Evolutionary conservation across 2,329 filamentous ascomycete species (phyloP).

Genomic region (Stachybotrys elegans): DNA sequence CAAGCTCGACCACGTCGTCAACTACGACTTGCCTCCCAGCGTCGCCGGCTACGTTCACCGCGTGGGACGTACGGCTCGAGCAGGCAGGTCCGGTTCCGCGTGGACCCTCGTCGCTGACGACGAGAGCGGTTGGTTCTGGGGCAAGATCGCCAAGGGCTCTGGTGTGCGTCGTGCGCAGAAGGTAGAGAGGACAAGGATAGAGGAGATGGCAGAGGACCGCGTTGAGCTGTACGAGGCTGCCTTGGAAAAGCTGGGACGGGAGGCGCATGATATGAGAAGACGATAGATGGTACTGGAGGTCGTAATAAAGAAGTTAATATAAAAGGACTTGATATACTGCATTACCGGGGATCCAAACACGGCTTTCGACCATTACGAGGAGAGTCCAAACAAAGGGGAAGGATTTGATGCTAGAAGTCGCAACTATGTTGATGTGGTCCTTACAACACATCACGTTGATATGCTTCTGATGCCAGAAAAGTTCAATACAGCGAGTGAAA

Average conservation of each 20-base stretch:
- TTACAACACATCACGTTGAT: too few species aligned
- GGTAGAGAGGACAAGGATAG: constrained; percentile 44
- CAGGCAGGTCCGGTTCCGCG: constrained; percentile 67
- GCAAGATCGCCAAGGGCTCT: constrained; percentile 62
- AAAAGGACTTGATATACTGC: too few species aligned
- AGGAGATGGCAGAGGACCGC: constrained; percentile 42
- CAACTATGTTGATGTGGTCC: too few species aligned
- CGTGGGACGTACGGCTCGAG: constrained; percentile 84
- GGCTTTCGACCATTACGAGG: too few species aligned
- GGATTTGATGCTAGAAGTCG: too few species aligned
- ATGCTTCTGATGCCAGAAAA: too few species aligned
- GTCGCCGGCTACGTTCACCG: constrained; percentile 84
- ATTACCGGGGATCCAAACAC: too few species aligned
- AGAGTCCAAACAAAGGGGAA: too few species aligned
- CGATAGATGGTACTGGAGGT: too few species aligned
- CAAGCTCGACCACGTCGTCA: constrained; percentile 77
- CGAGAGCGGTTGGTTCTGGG: constrained; percentile 91
- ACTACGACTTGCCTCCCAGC: constrained; percentile 85
- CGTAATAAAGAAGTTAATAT: too few species aligned
- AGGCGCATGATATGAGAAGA: constrained; percentile 39
- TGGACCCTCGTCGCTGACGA: constrained; percentile 82
- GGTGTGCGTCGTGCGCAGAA: constrained; percentile 39
- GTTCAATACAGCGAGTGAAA: too few species aligned
- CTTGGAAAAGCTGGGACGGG: constrained; percentile 56
- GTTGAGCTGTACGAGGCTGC: constrained; percentile 49